Conservation (phyloP, 805 yeast genomes). For the Candida qinlingensis region DNA sequence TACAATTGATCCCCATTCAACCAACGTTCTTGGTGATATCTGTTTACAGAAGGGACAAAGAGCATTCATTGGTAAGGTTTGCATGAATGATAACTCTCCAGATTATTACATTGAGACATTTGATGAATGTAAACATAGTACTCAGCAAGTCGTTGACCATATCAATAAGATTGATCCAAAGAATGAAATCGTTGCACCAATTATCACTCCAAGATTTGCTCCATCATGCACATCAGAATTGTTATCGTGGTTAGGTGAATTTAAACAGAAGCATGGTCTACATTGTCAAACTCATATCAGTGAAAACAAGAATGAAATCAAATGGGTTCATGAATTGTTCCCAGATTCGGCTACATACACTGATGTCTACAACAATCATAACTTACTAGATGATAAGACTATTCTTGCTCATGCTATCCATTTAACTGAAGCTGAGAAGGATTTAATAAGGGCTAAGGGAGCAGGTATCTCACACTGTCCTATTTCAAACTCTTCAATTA, state of each 20-base stretch:
- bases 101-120: slow-evolving; percentile 58
- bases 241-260: slow-evolving; percentile 55
- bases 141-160: slow-evolving; percentile 51
- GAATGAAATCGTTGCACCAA: slow-evolving; percentile 55
- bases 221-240: slow-evolving; percentile 72
- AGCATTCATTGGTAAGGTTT: slow-evolving; percentile 87
- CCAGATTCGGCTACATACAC: slow-evolving; percentile 70
- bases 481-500: slow-evolving; percentile 77
- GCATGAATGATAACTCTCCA: slow-evolving; percentile 86
- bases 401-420: slow-evolving; percentile 89
- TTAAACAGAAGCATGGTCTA: slow-evolving; percentile 42
- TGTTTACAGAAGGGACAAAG: slow-evolving; percentile 71
- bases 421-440: slow-evolving; percentile 57
- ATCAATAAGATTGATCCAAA: slow-evolving; percentile 48
- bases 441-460: slow-evolving; percentile 44
- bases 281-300: slow-evolving; percentile 90
- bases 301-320: slow-evolving; percentile 73
- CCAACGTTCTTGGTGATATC: slow-evolving; percentile 71
- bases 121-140: slow-evolving; percentile 49
- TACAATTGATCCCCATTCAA: slow-evolving; percentile 73
- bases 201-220: slow-evolving; percentile 91
- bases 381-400: slow-evolving; percentile 58
- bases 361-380: slow-evolving; percentile 65
- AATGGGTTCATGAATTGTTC: slow-evolving; percentile 65
- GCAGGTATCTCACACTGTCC: slow-evolving; percentile 93